Percentiles rank a stretch among this genome's conserved stretches.
Conservation (phyloP, 305 asterid genomes). For the Fraxinus velutina region DNA sequence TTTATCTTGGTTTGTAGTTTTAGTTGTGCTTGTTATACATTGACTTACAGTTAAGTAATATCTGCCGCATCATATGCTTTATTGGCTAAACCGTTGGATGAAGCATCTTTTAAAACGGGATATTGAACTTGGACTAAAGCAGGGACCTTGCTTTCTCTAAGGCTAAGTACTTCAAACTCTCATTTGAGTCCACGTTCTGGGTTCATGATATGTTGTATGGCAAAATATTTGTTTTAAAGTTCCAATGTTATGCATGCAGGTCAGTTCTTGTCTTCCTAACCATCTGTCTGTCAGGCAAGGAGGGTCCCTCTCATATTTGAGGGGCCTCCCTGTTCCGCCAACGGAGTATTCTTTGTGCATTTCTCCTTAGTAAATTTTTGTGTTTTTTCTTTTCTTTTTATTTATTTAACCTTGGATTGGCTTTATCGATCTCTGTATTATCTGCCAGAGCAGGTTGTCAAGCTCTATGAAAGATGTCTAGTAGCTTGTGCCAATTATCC, state of each 20-base stretch:
- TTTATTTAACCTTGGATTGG: slow-evolving; percentile 13
- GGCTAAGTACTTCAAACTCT: slow-evolving; percentile 98
- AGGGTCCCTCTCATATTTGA: slow-evolving; percentile 72
- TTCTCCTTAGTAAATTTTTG: slow-evolving; percentile 34
- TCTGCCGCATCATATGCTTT: slow-evolving; percentile 85
- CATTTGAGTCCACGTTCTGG: slow-evolving; percentile 94
- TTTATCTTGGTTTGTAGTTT: slow-evolving; percentile 54
- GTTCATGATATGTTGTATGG: slow-evolving; percentile 69
- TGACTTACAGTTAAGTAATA: slow-evolving; percentile 94
- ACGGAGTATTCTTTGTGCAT: slow-evolving; percentile 70
- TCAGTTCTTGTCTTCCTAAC: slow-evolving; percentile 91
- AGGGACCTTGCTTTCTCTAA: slow-evolving; percentile 88
- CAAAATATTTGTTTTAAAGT: slow-evolving; percentile 56
- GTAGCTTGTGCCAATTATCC: slow-evolving; percentile 96
- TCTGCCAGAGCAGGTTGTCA: slow-evolving; percentile 64
- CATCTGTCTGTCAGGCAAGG: slow-evolving; percentile 85
- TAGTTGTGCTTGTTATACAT: slow-evolving; percentile 75
- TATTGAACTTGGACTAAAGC: slow-evolving; percentile 79
- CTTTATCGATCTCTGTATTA: slow-evolving; percentile 27
- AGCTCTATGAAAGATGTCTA: slow-evolving; percentile 90
- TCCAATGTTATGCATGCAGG: slow-evolving; percentile 98
- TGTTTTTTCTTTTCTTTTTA: slow-evolving; percentile 24
- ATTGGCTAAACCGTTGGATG: slow-evolving; percentile 94
- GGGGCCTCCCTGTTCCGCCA: slow-evolving; percentile 93
- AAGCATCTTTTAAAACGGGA: slow-evolving; percentile 86